Evolutionary conservation across 225 moss, liverwort and hornwort genomes (phyloP), one percentile per base, ranked within the genome.

Genomic region (Physcomitrium patens): DNA sequence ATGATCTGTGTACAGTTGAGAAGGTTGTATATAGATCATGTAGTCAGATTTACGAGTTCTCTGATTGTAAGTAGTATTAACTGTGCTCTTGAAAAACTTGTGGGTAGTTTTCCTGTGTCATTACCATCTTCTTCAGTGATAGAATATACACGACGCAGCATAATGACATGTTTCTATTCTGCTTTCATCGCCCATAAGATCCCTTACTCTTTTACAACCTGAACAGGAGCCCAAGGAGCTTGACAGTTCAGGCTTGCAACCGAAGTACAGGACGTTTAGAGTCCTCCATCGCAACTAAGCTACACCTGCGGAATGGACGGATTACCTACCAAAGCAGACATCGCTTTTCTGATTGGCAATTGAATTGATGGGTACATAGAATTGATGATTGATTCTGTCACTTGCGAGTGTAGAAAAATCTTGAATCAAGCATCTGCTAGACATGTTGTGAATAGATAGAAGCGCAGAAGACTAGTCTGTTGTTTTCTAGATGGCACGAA

Each of bases 191-290:
- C 48, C 12, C 15, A 3, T 11, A 49, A 49, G 48, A 49, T 7
- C 11, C 31, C 31, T 37, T 37, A 49, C 15, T 11, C 3, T 49
- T 49, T 15, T n/a, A 46, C 0, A 11, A 49, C 15, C 12, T 11
- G 48, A 45, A 46, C 80, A 91, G 91, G 91, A 91, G 62, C 91
- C 88, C 7, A 84, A 84, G 70, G 82, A 80, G 63, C 41, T 85
- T 42, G 81, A 91, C 22, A 81, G 82, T 41, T 17, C 61, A 16
- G 78, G 75, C 76, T 72, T 91, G 62, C 88, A 88, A 65, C 91
- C 86, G 45, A 85, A 86, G 58, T 88, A 82, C 76, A 88, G 81
- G 61, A 86, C 86, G 19, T 88, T 59, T 42, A 80, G 86, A 72
- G 68, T 76, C 42, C 67, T 91, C 45, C 70, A 52, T 50, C 51